Evolutionary conservation across 805 yeast species (phyloP).

Genomic region (Hanseniaspora thailandica): DNA sequence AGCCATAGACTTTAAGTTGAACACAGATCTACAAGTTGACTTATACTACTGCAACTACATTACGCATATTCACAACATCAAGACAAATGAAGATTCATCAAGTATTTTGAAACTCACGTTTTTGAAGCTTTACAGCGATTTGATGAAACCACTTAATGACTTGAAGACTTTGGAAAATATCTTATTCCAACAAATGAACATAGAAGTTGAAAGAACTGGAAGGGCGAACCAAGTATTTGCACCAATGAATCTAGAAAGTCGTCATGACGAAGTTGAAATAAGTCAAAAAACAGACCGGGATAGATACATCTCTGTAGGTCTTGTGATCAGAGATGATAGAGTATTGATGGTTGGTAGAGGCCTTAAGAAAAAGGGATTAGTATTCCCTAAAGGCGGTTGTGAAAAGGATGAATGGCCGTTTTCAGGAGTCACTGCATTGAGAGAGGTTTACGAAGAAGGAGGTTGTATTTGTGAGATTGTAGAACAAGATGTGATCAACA

Average conservation of each 20-base stretch:
- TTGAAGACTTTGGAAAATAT: neutral
- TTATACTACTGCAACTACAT: neutral
- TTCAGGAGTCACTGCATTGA: slow-evolving; percentile 43
- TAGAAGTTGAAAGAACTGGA: neutral
- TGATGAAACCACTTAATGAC: neutral
- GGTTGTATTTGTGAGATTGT: slow-evolving; percentile 65
- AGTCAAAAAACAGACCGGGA: neutral
- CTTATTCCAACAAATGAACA: neutral
- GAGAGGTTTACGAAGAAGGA: slow-evolving; percentile 98
- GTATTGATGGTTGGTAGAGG: slow-evolving; percentile 53
- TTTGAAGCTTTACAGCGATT: neutral
- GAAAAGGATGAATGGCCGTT: slow-evolving; percentile 59
- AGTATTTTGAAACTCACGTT: neutral
- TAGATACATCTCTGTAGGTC: slow-evolving; percentile 88
- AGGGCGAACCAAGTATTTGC: slow-evolving; percentile 3
- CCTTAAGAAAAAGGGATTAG: slow-evolving; percentile 54
- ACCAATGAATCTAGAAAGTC: neutral
- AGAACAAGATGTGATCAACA: slow-evolving; percentile 46
- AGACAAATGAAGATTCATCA: neutral
- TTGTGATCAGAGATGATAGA: slow-evolving; percentile 49
- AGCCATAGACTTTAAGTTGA: neutral
- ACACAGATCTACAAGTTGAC: neutral
- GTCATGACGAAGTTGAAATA: neutral
- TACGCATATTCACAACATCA: neutral
- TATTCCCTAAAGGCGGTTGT: slow-evolving; percentile 91